Conservation (phyloP, 2,329 filamentous ascomycete genomes). For the Colletotrichum echinochloae region DNA sequence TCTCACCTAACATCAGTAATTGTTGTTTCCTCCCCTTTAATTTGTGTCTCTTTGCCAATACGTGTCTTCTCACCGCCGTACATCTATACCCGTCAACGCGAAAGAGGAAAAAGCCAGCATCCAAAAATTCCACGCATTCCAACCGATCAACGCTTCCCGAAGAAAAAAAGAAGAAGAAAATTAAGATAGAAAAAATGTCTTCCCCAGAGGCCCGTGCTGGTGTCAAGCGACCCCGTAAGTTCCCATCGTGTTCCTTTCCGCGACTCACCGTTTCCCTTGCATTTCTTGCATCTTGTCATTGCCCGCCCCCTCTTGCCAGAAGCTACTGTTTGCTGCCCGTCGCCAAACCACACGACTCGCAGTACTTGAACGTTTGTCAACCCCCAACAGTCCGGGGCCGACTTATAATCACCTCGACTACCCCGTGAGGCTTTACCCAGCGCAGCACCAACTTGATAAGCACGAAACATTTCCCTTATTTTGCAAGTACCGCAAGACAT, state of each 20-base stretch:
- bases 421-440: not conserved
- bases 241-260: slow-evolving; percentile 6
- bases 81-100: slow-evolving; percentile 39
- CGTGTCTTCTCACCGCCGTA: not conserved
- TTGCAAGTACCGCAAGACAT: not conserved
- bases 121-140: slow-evolving; percentile 58
- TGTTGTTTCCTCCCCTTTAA: not conserved
- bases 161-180: not conserved
- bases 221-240: slow-evolving; percentile 59
- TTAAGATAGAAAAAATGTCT: slow-evolving; percentile 49
- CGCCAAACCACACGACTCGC: not conserved
- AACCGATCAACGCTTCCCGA: not conserved
- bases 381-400: not conserved
- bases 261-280: slow-evolving; percentile 3
- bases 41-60: not conserved
- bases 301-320: not conserved
- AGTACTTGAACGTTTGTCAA: not conserved
- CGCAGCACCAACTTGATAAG: not conserved
- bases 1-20: not conserved
- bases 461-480: not conserved
- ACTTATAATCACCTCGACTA: not conserved
- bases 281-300: not conserved
- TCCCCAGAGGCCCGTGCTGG: slow-evolving; percentile 56
- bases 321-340: not conserved
- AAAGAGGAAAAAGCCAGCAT: slow-evolving; percentile 49